These are phyloP conservation scores for Athelia psychrophila DNA, from an alignment of 1,284 basidiomycete species.

Conservation along the genomic window DNA sequence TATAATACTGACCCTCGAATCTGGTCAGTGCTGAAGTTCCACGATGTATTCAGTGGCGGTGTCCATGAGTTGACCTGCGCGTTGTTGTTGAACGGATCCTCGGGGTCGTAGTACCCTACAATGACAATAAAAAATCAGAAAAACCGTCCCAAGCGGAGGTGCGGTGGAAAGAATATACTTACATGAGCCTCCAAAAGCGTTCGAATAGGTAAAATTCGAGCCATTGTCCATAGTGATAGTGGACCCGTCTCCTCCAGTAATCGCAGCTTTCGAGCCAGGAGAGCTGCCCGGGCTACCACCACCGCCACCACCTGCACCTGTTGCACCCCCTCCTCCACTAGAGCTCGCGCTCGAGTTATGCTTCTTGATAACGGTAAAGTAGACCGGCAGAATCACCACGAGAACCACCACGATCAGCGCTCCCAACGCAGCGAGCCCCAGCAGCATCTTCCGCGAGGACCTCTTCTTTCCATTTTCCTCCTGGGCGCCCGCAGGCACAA, in stretches of 20 bases:
- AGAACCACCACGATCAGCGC: constrained; percentile 42
- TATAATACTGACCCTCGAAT: constrained; percentile 31
- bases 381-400: constrained; percentile 51
- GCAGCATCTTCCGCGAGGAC: not conserved
- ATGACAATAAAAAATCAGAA: not conserved
- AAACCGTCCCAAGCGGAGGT: not conserved
- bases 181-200: constrained; percentile 73
- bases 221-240: constrained; percentile 61
- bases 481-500: too few species aligned
- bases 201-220: constrained; percentile 63
- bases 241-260: constrained; percentile 64
- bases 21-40: constrained; percentile 50
- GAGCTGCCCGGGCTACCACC: constrained; percentile 21
- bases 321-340: constrained; percentile 8
- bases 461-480: too few species aligned
- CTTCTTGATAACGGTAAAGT: constrained; percentile 49
- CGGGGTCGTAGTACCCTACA: constrained; percentile 47
- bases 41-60: constrained; percentile 60
- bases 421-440: constrained; percentile 22
- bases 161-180: constrained; percentile 27
- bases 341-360: constrained; percentile 12
- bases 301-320: not conserved
- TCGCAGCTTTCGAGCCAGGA: constrained; percentile 11
- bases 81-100: constrained; percentile 63
- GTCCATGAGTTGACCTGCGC: constrained; percentile 64